A percentile compares a stretch with the other conserved stretches of the same genome.
Evolutionary conservation across 139 green algal species (phyloP).

Genomic region (Chlamydomonas sphaeroides): DNA sequence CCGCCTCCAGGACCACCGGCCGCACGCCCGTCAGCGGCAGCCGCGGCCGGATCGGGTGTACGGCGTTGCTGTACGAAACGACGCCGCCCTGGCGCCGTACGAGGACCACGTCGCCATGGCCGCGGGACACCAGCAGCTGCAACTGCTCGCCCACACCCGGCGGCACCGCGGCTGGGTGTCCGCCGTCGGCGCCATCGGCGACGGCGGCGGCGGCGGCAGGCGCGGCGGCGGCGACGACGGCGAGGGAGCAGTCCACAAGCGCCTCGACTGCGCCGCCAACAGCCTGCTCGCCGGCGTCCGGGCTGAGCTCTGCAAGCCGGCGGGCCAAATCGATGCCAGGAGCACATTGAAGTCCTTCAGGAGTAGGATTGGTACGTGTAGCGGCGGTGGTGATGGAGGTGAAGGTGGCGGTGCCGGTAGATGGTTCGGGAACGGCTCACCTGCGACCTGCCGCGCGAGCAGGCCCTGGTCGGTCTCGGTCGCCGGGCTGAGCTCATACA

Average conservation of each 20-base stretch:
- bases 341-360: too few species aligned
- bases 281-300: not conserved
- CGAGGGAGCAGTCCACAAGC: conserved; percentile 35
- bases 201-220: not conserved
- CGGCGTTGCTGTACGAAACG: conserved; percentile 16
- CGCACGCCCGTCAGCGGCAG: conserved; percentile 54
- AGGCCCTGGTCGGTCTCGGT: not conserved
- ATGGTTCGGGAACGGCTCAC: not conserved
- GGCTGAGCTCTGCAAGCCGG: not conserved
- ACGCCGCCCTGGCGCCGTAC: not conserved
- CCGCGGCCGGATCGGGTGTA: conserved; percentile 48
- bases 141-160: not conserved
- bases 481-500: conserved; percentile 10
- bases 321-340: too few species aligned
- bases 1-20: conserved; percentile 53
- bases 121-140: conserved; percentile 47
- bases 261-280: conserved; percentile 6
- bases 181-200: not conserved
- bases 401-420: too few species aligned
- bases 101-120: conserved; percentile 44
- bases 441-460: conserved; percentile 25
- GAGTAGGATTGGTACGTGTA: too few species aligned
- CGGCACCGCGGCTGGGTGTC: too few species aligned
- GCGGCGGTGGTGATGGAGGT: not conserved
- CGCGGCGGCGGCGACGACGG: not conserved